Conservation (phyloP, 352 stramenopile species). For the Blastocystis hominis region DNA sequence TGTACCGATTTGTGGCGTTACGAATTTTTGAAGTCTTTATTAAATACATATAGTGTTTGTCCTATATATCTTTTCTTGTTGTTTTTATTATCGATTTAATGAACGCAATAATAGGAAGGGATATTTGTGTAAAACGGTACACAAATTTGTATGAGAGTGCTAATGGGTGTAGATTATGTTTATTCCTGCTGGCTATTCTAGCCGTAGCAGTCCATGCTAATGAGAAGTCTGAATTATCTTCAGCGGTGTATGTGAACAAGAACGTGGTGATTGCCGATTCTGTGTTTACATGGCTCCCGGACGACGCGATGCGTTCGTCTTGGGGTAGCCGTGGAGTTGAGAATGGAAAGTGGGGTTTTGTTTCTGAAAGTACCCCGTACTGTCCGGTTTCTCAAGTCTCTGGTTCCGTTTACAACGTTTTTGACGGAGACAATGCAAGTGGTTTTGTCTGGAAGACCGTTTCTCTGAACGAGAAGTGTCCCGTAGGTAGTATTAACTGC, state of each 20-base stretch:
- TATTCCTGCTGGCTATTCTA: constrained; percentile 21
- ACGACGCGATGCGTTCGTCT: constrained; percentile 13
- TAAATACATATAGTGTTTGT: constrained; percentile 14
- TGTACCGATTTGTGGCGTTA: constrained; percentile 1
- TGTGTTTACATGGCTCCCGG: constrained; percentile 26
- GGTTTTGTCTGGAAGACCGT: constrained; percentile 50
- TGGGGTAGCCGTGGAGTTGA: constrained; percentile 39
- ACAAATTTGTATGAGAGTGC: not conserved
- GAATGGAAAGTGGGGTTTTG: constrained; percentile 56
- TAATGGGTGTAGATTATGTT: constrained; percentile 27
- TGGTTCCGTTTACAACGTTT: constrained; percentile 28
- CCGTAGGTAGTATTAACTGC: constrained; percentile 35
- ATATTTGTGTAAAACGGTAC: constrained; percentile 47
- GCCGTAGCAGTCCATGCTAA: constrained; percentile 42
- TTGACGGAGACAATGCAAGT: constrained; percentile 35
- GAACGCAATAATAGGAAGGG: constrained; percentile 35
- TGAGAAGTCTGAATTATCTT: not conserved
- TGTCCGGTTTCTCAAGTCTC: constrained; percentile 53
- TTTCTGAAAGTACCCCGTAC: constrained; percentile 22
- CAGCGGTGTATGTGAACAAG: constrained; percentile 48
- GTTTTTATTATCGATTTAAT: constrained; percentile 7
- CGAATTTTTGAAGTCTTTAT: constrained; percentile 1
- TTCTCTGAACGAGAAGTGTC: constrained; percentile 53
- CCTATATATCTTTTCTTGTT: constrained; percentile 56
- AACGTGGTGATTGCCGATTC: constrained; percentile 56